These are phyloP conservation scores for Beta lomatogona DNA, from an alignment of 179 eudicot genomes.

Conservation along the genomic window DNA sequence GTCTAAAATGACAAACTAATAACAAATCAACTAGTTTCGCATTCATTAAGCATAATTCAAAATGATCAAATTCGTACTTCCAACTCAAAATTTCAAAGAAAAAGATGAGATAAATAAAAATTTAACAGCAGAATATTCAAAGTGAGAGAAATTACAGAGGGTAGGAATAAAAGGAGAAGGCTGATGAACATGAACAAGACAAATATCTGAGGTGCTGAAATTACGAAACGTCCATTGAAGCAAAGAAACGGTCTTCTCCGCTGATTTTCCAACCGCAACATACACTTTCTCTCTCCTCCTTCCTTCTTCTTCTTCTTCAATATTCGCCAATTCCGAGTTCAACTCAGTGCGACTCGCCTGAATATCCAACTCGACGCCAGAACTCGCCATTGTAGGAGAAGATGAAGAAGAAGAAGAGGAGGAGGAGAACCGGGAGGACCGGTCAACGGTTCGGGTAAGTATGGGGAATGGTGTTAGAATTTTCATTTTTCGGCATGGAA, in stretches of 20 bases:
- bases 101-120: background rate
- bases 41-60: background rate
- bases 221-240: constrained; percentile 53
- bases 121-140: background rate
- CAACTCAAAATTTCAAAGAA: background rate
- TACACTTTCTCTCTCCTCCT: constrained; percentile 41
- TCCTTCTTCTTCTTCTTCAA: constrained; percentile 25
- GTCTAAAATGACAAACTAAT: too few relatives aligned
- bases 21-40: too few relatives aligned
- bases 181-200: constrained; percentile 72
- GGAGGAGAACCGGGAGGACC: constrained; percentile 33
- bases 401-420: too few relatives aligned
- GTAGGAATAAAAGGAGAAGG: constrained; percentile 80
- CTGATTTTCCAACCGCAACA: constrained; percentile 74
- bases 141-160: constrained; percentile 37
- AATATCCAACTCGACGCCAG: constrained; percentile 30
- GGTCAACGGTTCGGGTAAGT: constrained; percentile 27
- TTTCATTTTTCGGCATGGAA: constrained; percentile 31
- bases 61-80: background rate
- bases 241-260: constrained; percentile 47
- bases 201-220: constrained; percentile 42
- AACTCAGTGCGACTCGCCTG: constrained; percentile 16
- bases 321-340: constrained; percentile 10
- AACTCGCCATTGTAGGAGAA: constrained; percentile 23
- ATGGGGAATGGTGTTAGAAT: constrained; percentile 25